Percentiles rank a stretch among this genome's conserved stretches.
Conservation (phyloP, 2,329 filamentous ascomycete species). For the Fusarium sp. region DNA sequence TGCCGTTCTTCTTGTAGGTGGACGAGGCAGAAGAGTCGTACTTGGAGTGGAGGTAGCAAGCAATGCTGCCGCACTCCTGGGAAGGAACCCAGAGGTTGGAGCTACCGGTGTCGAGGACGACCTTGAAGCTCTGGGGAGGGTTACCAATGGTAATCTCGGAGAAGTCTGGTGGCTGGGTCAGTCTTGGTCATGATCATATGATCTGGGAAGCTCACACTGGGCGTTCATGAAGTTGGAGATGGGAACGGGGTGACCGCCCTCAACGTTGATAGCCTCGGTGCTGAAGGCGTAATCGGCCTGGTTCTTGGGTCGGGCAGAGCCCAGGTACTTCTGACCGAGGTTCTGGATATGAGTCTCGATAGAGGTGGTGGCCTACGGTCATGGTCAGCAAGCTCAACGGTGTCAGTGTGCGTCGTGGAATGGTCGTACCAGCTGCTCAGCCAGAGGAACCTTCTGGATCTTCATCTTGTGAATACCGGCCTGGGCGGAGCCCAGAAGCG, state of each 20-base stretch:
- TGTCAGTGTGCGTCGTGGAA: background rate
- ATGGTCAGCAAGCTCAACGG: slow-evolving; percentile 23
- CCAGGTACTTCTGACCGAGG: slow-evolving; percentile 97
- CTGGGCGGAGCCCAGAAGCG: slow-evolving; percentile 81
- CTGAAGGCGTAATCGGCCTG: slow-evolving; percentile 82
- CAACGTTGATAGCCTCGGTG: slow-evolving; percentile 70
- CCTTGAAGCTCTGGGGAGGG: slow-evolving; percentile 95
- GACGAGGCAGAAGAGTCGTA: slow-evolving; percentile 92
- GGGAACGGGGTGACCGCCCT: slow-evolving; percentile 79
- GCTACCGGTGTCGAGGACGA: slow-evolving; percentile 96
- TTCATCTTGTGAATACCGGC: slow-evolving; percentile 95
- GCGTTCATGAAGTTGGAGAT: slow-evolving; percentile 98
- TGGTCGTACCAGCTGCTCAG: slow-evolving; percentile 84
- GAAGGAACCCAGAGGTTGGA: slow-evolving; percentile 99
- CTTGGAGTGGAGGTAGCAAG: slow-evolving; percentile 96
- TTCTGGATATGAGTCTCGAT: slow-evolving; percentile 82
- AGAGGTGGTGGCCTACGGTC: slow-evolving; percentile 72
- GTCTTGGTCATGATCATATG: background rate
- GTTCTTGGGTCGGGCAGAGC: slow-evolving; percentile 66
- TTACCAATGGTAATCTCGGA: slow-evolving; percentile 93
- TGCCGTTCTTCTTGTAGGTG: slow-evolving; percentile 93
- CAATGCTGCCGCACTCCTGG: slow-evolving; percentile 87
- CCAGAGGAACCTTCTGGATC: slow-evolving; percentile 93
- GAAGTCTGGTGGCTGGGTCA: slow-evolving; percentile 71
- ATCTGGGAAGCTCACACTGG: slow-evolving; percentile 74